A percentile compares a stretch with the other conserved stretches of the same genome.
These are phyloP conservation scores for Alternaria gaisen DNA, from an alignment of 2,329 filamentous ascomycete species.

Conservation along the genomic window DNA sequence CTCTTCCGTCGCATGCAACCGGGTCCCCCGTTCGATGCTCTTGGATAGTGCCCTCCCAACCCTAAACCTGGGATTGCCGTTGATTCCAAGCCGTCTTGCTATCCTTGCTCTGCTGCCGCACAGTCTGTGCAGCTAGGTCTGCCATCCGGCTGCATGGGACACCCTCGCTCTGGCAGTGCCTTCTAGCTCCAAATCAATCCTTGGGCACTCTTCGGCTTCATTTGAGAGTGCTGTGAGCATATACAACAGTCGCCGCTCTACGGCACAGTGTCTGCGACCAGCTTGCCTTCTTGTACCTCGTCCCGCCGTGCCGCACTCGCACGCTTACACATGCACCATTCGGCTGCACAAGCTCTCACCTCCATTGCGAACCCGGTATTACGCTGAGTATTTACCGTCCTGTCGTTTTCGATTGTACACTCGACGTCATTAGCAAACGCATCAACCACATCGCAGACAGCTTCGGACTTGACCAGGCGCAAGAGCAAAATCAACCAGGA, in stretches of 20 bases:
- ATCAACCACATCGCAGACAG: conserved; percentile 8
- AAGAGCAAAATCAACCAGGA: conserved; percentile 8
- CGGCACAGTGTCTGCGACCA: conserved; percentile 27
- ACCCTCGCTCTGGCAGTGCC: conserved; percentile 39
- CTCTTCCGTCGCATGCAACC: conserved; percentile 39
- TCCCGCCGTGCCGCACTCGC: conserved; percentile 23
- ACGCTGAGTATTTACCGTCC: conserved; percentile 35
- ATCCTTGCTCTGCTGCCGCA: conserved; percentile 41
- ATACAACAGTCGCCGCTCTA: conserved; percentile 32
- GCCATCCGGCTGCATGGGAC: conserved; percentile 38
- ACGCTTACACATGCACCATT: conserved; percentile 32
- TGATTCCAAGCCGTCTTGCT: conserved; percentile 34
- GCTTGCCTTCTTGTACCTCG: conserved; percentile 23
- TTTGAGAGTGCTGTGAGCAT: conserved; percentile 28
- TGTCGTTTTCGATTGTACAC: conserved; percentile 35
- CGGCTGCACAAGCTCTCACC: conserved; percentile 30
- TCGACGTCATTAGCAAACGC: conserved; percentile 22
- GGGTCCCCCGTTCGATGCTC: conserved; percentile 37
- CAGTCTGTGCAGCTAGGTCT: conserved; percentile 38
- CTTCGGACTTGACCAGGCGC: conserved; percentile 7
- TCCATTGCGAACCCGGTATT: conserved; percentile 29
- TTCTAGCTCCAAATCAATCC: conserved; percentile 33
- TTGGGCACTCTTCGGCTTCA: conserved; percentile 27
- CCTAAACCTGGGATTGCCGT: conserved; percentile 46
- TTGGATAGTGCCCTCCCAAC: conserved; percentile 36